A percentile compares a stretch with the other conserved stretches of the same genome.
Evolutionary conservation across 2,329 filamentous ascomycete species (phyloP).

Genomic region (Leptographium radiaticola): DNA sequence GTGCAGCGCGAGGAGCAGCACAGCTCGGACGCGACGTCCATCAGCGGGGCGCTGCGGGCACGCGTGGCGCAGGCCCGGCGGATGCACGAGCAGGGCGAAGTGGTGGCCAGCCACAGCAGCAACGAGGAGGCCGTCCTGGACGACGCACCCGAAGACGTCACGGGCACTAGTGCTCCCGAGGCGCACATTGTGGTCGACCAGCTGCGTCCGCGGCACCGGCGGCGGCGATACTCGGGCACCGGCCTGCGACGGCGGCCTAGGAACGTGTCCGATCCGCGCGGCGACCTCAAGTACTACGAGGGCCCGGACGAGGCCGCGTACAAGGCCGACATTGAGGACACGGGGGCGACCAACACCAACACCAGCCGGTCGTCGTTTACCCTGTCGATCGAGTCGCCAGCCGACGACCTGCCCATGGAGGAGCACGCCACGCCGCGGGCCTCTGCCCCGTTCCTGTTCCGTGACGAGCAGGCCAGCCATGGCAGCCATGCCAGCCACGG

Average conservation of each 20-base stretch:
- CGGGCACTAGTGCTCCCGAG: constrained; percentile 52
- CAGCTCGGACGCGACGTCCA: not conserved
- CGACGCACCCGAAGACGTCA: constrained; percentile 37
- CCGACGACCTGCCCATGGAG: not conserved
- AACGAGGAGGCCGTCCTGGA: constrained; percentile 14
- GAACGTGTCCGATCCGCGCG: constrained; percentile 56
- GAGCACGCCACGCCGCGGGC: not conserved
- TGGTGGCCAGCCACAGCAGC: not conserved
- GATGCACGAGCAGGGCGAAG: constrained; percentile 7
- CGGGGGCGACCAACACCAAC: constrained; percentile 5
- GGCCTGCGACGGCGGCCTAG: constrained; percentile 62
- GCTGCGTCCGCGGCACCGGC: constrained; percentile 27
- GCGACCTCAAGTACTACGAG: constrained; percentile 82
- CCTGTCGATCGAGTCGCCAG: not conserved
- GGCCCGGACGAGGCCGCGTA: constrained; percentile 78
- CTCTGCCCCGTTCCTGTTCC: not conserved
- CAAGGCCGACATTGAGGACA: constrained; percentile 49
- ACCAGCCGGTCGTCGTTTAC: constrained; percentile 10
- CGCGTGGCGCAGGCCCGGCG: constrained; percentile 3
- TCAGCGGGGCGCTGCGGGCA: not conserved
- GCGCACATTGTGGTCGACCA: constrained; percentile 38
- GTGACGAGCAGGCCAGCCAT: not conserved
- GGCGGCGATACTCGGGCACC: constrained; percentile 74
- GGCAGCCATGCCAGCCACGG: not conserved
- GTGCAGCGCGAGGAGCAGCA: constrained; percentile 5